Conservation (phyloP, 495 filamentous ascomycete genomes). For the Terfezia boudieri region DNA sequence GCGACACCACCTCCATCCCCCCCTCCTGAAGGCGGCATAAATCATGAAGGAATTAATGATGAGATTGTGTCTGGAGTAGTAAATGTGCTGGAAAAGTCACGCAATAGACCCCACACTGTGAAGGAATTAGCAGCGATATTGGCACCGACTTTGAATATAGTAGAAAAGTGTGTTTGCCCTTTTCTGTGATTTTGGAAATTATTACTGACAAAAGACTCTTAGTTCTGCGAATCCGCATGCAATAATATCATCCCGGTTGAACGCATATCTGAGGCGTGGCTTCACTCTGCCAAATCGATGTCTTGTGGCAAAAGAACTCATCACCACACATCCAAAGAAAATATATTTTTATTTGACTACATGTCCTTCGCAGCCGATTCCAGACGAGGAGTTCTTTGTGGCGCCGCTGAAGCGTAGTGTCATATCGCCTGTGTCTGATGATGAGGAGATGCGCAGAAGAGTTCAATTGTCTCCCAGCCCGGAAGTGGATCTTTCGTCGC, state of each 20-base stretch:
- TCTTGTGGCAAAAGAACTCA: conserved; percentile 76
- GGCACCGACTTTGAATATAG: conserved; percentile 49
- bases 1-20: conserved; percentile 73
- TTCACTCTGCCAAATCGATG: conserved; percentile 42
- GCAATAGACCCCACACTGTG: conserved; percentile 78
- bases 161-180: conserved; percentile 58
- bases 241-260: conserved; percentile 78
- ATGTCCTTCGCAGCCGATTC: conserved; percentile 57
- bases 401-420: conserved; percentile 24
- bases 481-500: conserved; percentile 75
- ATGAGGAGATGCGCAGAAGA: conserved; percentile 46
- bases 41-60: conserved; percentile 75
- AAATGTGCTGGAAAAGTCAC: conserved; percentile 71
- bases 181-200: not conserved
- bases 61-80: conserved; percentile 88
- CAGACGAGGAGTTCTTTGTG: conserved; percentile 40
- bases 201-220: conserved; percentile 5
- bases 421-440: conserved; percentile 68
- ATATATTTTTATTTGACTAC: conserved; percentile 92
- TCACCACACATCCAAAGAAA: conserved; percentile 76
- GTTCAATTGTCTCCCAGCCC: conserved; percentile 68
- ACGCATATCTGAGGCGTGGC: conserved; percentile 61
- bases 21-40: conserved; percentile 42
- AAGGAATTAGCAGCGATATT: conserved; percentile 80
- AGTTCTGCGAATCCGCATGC: conserved; percentile 92